Percentiles rank a stretch among this genome's conserved stretches.
Evolutionary conservation across 257 asterid species (phyloP).

Genomic region (Ehretia macrophylla): DNA sequence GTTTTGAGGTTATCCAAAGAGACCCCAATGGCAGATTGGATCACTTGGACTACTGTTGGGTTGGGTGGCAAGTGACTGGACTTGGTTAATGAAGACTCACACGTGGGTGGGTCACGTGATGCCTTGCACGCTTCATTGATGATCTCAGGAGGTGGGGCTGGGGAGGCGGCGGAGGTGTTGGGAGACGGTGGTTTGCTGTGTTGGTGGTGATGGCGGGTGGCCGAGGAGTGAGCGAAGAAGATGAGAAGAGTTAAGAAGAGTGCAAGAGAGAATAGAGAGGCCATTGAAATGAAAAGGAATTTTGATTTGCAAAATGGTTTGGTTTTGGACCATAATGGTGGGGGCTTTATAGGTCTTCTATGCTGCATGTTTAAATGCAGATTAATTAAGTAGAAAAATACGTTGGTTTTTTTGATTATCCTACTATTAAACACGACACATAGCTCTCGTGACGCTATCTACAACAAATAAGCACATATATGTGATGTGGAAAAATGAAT

Average conservation of each 20-base stretch:
- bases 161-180: conserved; percentile 14
- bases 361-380: background rate
- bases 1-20: conserved; percentile 24
- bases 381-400: too few species aligned
- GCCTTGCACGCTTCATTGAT: conserved; percentile 49
- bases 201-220: conserved; percentile 8
- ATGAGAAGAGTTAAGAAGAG: conserved; percentile 13
- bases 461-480: too few species aligned
- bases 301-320: conserved; percentile 1
- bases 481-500: too few species aligned
- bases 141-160: conserved; percentile 5
- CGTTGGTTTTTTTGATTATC: too few species aligned
- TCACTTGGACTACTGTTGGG: conserved; percentile 30
- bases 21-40: conserved; percentile 38
- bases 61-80: conserved; percentile 25
- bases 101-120: conserved; percentile 39
- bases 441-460: too few species aligned
- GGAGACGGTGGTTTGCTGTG: conserved; percentile 2
- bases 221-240: conserved; percentile 17
- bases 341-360: background rate
- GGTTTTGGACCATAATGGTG: background rate
- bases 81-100: conserved; percentile 27
- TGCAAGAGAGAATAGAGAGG: conserved; percentile 19
- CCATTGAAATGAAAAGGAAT: conserved; percentile 34
- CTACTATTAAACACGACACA: too few species aligned